These are phyloP conservation scores for Saccharata proteae DNA, from an alignment of 2,329 filamentous ascomycete species.

Conservation along the genomic window DNA sequence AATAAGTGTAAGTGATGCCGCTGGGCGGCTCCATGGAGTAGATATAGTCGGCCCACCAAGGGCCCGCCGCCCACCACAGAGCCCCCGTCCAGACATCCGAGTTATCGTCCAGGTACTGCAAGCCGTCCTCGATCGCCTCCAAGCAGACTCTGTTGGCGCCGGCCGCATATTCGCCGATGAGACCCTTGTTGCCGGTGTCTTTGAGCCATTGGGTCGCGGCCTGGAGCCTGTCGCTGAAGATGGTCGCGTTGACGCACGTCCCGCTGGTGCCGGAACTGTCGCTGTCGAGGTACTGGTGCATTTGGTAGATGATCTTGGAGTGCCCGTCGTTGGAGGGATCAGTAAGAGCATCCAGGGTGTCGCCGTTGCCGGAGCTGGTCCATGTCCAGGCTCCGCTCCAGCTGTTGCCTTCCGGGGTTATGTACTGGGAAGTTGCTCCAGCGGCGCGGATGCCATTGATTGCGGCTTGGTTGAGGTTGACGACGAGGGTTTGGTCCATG, in stretches of 20 bases:
- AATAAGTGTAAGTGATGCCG: slow-evolving; percentile 29
- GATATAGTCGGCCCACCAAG: slow-evolving; percentile 37
- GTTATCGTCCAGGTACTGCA: slow-evolving; percentile 37
- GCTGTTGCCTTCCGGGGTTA: slow-evolving; percentile 47
- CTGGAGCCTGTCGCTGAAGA: slow-evolving; percentile 39
- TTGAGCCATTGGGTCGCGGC: slow-evolving; percentile 43
- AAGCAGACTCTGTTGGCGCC: slow-evolving; percentile 40
- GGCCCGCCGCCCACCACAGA: slow-evolving; percentile 44
- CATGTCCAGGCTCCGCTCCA: slow-evolving; percentile 38
- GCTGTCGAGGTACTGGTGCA: slow-evolving; percentile 50
- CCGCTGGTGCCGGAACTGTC: slow-evolving; percentile 42
- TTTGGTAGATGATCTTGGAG: slow-evolving; percentile 40
- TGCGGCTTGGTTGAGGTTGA: slow-evolving; percentile 34
- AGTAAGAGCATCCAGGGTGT: slow-evolving; percentile 34
- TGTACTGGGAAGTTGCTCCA: slow-evolving; percentile 39
- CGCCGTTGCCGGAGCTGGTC: slow-evolving; percentile 35
- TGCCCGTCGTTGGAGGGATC: slow-evolving; percentile 37
- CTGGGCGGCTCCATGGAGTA: slow-evolving; percentile 38
- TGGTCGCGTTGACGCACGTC: slow-evolving; percentile 40
- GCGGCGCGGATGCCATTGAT: slow-evolving; percentile 34
- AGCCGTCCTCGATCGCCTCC: slow-evolving; percentile 36
- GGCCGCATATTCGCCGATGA: slow-evolving; percentile 45
- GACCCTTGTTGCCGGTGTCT: slow-evolving; percentile 38
- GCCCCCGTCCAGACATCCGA: slow-evolving; percentile 42
- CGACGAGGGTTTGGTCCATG: slow-evolving; percentile 32